phyloP scores from a whole-genome alignment of 305 asterid species.

The Rubia peregrina region DNA sequence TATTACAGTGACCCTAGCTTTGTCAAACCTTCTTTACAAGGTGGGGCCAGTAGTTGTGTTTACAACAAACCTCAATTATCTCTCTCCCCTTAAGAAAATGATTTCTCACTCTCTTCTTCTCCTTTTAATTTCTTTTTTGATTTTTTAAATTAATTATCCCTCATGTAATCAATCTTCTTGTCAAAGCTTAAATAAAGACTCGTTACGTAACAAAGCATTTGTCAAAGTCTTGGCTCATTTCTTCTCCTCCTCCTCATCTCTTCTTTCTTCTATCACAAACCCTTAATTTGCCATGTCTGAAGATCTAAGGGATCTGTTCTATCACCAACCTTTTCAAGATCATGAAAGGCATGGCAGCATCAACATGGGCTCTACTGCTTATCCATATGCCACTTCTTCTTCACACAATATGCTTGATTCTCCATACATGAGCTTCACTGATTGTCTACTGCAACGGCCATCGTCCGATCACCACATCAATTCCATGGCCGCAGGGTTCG shows the following conservation, averaged over 20 bases:
- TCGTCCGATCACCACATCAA: slow-evolving; percentile 15
- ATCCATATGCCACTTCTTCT: slow-evolving; percentile 15
- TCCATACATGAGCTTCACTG: slow-evolving; percentile 33
- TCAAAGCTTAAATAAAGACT: slow-evolving; percentile 59
- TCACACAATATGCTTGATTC: slow-evolving; percentile 44
- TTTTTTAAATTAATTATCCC: slow-evolving; percentile 2
- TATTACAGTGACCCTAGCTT: slow-evolving; percentile 12
- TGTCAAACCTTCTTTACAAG: slow-evolving; percentile 44
- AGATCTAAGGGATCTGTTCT: slow-evolving; percentile 39
- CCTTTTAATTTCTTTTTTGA: background rate
- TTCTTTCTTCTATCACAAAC: background rate
- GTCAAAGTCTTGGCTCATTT: slow-evolving; percentile 28
- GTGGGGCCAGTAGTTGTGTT: slow-evolving; percentile 31
- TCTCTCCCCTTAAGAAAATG: slow-evolving; percentile 15
- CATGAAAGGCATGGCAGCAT: slow-evolving; percentile 13
- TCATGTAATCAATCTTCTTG: slow-evolving; percentile 37
- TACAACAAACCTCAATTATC: slow-evolving; percentile 15
- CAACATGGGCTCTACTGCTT: slow-evolving; percentile 6
- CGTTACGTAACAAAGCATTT: slow-evolving; percentile 22
- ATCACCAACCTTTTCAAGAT: slow-evolving; percentile 51
- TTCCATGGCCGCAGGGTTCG: slow-evolving; percentile 31
- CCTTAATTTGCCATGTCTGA: slow-evolving; percentile 48
- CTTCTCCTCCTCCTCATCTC: slow-evolving; percentile 17
- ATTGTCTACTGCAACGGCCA: slow-evolving; percentile 36
- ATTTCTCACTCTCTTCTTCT: background rate